Conservation (phyloP, 345 rosid genomes). For the Eucalyptus paniculata region DNA sequence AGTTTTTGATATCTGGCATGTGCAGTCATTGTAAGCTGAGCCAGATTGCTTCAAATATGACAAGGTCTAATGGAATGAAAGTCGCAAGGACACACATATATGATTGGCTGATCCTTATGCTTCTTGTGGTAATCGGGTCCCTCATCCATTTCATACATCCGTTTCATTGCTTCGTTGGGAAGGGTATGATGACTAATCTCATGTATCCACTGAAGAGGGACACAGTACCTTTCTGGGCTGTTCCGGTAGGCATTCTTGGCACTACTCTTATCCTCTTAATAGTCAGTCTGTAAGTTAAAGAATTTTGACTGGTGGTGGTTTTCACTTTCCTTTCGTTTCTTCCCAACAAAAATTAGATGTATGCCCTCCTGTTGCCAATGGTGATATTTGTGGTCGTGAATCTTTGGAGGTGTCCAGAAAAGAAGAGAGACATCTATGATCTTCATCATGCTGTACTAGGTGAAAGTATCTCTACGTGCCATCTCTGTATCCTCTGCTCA, state of each 20-base stretch:
- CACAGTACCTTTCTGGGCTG: conserved; percentile 77
- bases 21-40: background rate
- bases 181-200: conserved; percentile 89
- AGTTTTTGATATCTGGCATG: background rate
- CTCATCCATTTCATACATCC: conserved; percentile 45
- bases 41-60: conserved; percentile 15
- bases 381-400: conserved; percentile 45
- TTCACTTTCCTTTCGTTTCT: background rate
- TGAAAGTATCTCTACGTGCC: background rate
- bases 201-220: conserved; percentile 60
- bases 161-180: conserved; percentile 77
- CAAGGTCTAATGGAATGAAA: conserved; percentile 48
- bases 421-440: conserved; percentile 64
- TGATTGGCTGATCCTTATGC: conserved; percentile 67
- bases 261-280: background rate
- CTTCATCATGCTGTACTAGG: conserved; percentile 85
- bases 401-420: conserved; percentile 4
- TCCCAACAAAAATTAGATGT: conserved; percentile 20
- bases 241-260: conserved; percentile 36
- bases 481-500: background rate
- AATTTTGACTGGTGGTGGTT: background rate
- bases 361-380: conserved; percentile 51
- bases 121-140: conserved; percentile 37
- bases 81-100: conserved; percentile 55
- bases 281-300: background rate